These are phyloP conservation scores for Gymnopilus junonius DNA, from an alignment of 768 basidiomycete genomes.

Conservation along the genomic window DNA sequence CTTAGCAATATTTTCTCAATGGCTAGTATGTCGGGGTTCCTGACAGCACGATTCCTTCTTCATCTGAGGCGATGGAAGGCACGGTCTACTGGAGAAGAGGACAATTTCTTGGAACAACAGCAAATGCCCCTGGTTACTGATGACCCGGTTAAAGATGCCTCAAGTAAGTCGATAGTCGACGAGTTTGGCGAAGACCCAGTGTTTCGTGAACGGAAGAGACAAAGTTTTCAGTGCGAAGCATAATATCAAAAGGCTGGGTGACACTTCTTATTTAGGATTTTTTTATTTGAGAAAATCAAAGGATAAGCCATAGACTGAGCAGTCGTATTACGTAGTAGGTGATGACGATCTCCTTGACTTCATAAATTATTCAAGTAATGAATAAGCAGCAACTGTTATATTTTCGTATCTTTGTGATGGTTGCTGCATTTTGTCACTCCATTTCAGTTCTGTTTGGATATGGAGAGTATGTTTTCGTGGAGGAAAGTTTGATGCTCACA, in stretches of 20 bases:
- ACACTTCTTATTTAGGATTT: neutral
- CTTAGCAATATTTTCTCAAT: neutral
- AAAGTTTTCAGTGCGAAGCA: neutral
- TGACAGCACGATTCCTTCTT: slow-evolving; percentile 22
- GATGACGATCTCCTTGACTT: too few relatives aligned
- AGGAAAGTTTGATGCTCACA: too few relatives aligned
- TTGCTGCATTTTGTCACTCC: too few relatives aligned
- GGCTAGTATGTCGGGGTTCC: slow-evolving; percentile 8
- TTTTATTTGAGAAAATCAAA: too few relatives aligned
- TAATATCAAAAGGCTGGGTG: neutral
- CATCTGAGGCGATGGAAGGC: slow-evolving; percentile 18
- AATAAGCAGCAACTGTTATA: too few relatives aligned
- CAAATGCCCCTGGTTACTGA: neutral
- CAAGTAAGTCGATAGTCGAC: neutral
- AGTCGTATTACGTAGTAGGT: too few relatives aligned
- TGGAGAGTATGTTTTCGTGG: too few relatives aligned
- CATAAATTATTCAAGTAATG: too few relatives aligned
- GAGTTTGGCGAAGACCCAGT: slow-evolving; percentile 11
- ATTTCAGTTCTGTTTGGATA: too few relatives aligned
- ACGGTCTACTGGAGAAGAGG: neutral
- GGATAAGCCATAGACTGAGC: too few relatives aligned
- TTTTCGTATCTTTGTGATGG: too few relatives aligned
- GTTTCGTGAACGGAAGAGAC: neutral
- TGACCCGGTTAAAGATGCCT: neutral
- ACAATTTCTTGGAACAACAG: neutral